phyloP scores from a whole-genome alignment of 495 filamentous ascomycete genomes.

The Venustampulla echinocandica region DNA sequence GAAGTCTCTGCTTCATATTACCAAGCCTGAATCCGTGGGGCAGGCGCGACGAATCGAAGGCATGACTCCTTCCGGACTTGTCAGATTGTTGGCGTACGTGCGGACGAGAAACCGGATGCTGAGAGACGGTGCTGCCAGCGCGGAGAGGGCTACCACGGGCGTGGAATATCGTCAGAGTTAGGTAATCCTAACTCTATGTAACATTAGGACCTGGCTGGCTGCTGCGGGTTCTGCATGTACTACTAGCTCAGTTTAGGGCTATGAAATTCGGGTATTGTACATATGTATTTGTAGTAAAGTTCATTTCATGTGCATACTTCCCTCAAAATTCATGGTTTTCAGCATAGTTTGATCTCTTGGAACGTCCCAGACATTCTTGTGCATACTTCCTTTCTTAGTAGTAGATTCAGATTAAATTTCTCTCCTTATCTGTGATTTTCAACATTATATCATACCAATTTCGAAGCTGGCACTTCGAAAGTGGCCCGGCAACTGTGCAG shows the following conservation, averaged over 20 bases:
- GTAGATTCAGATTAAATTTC: not conserved
- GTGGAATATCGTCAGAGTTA: not conserved
- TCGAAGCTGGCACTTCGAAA: not conserved
- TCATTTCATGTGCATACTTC: no score
- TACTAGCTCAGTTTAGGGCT: no score
- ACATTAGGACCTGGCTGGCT: no score
- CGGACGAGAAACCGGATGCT: constrained; percentile 8
- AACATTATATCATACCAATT: not conserved
- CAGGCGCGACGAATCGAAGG: constrained; percentile 87
- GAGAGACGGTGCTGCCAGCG: constrained; percentile 9
- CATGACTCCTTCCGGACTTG: constrained; percentile 50
- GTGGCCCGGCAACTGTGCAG: no score
- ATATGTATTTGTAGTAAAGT: no score
- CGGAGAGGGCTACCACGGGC: not conserved
- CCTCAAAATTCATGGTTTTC: no score
- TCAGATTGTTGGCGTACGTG: constrained; percentile 49
- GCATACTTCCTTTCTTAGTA: no score
- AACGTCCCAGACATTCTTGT: no score
- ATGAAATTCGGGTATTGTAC: no score
- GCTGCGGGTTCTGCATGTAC: no score
- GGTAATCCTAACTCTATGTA: no score
- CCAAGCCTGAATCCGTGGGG: constrained; percentile 73
- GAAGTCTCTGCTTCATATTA: constrained; percentile 53
- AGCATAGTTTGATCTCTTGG: no score
- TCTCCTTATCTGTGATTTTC: not conserved